Evolutionary conservation across 208 protist genomes (phyloP).

Genomic region (Trypanosomatidae sp.): DNA sequence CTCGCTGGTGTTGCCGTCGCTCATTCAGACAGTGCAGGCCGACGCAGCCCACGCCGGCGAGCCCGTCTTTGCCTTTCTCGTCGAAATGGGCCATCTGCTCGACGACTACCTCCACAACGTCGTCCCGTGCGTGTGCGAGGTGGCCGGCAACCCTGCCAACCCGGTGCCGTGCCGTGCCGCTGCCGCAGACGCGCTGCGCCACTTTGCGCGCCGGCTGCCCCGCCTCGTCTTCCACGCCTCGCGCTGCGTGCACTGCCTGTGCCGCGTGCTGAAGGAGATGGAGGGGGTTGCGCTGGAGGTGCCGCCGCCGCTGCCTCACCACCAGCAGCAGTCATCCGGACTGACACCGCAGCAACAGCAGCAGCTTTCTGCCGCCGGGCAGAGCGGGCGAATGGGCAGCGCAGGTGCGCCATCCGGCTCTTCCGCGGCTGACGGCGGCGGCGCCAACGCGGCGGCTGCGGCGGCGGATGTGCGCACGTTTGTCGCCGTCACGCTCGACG

Average conservation of each 20-base stretch:
- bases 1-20: slow-evolving; percentile 60
- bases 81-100: slow-evolving; percentile 70
- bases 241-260: slow-evolving; percentile 81
- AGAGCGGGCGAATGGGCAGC: too few species aligned
- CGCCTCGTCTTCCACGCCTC: slow-evolving; percentile 71
- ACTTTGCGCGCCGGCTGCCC: slow-evolving; percentile 73
- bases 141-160: slow-evolving; percentile 57
- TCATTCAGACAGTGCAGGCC: slow-evolving; percentile 61
- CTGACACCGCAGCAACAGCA: too few species aligned
- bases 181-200: slow-evolving; percentile 61
- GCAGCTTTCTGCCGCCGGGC: too few species aligned
- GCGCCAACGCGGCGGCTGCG: background rate
- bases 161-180: slow-evolving; percentile 51
- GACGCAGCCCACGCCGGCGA: slow-evolving; percentile 51
- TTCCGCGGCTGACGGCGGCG: background rate
- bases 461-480: slow-evolving; percentile 35
- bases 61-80: slow-evolving; percentile 77
- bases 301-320: too few species aligned
- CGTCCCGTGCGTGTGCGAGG: slow-evolving; percentile 79
- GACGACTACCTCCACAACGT: slow-evolving; percentile 81
- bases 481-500: slow-evolving; percentile 56
- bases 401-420: too few species aligned
- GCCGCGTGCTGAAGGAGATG: slow-evolving; percentile 70
- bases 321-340: too few species aligned
- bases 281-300: slow-evolving; percentile 20